These are phyloP conservation scores for Termitomyces sp. DNA, from an alignment of 768 basidiomycete species.

Conservation along the genomic window DNA sequence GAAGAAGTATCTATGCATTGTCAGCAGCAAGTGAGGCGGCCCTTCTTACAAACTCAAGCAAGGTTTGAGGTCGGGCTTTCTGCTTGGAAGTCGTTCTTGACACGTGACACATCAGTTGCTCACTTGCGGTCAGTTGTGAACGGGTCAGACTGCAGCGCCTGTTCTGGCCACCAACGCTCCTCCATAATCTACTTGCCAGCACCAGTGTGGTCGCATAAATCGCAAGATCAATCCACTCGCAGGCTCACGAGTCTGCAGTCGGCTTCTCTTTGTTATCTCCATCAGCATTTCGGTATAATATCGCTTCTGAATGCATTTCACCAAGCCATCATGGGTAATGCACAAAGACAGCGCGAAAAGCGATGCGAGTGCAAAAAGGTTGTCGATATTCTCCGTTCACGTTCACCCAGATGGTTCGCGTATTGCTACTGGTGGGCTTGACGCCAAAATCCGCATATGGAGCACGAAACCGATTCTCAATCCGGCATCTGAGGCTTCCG, in stretches of 20 bases:
- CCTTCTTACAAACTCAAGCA: too few species aligned
- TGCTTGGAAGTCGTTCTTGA: too few species aligned
- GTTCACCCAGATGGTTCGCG: conserved; percentile 95
- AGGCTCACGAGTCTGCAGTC: background rate
- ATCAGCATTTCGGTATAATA: background rate
- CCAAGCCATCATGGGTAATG: conserved; percentile 83
- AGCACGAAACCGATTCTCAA: conserved; percentile 93
- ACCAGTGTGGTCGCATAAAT: background rate
- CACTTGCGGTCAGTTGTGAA: background rate
- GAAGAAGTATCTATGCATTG: too few species aligned
- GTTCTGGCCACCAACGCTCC: background rate
- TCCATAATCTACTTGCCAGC: background rate
- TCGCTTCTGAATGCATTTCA: conserved; percentile 60
- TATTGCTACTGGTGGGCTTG: conserved; percentile 95
- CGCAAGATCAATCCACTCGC: too few species aligned
- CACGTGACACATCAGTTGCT: background rate
- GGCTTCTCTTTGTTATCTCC: background rate
- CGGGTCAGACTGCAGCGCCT: background rate
- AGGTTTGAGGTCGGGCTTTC: too few species aligned
- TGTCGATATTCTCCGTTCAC: conserved; percentile 88
- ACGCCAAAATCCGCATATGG: conserved; percentile 97
- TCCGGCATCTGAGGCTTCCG: conserved; percentile 55
- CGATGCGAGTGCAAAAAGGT: conserved; percentile 56
- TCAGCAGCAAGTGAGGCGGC: too few species aligned
- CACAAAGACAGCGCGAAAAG: conserved; percentile 71